Conservation (phyloP, 768 basidiomycete species). For the Tulasnella sp. region DNA sequence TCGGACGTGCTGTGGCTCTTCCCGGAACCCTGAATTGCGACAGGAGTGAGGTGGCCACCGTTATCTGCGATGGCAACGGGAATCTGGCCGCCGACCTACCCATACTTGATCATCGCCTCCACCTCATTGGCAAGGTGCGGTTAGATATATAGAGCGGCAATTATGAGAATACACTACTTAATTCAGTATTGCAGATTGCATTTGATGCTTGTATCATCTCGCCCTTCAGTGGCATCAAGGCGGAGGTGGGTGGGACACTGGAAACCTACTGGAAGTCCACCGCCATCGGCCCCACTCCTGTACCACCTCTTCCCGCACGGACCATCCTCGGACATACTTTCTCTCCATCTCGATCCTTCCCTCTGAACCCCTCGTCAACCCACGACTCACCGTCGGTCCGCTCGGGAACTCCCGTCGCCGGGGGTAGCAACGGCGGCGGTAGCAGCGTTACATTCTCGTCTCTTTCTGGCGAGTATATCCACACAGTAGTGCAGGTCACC, state of each 20-base stretch:
- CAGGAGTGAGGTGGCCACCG: neutral
- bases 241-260: conserved; percentile 88
- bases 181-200: conserved; percentile 51
- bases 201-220: conserved; percentile 81
- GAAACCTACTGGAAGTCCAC: conserved; percentile 99
- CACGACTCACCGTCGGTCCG: neutral
- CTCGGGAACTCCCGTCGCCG: neutral
- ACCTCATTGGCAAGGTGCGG: conserved; percentile 83
- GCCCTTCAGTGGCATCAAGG: conserved; percentile 82
- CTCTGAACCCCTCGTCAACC: neutral
- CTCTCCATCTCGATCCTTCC: neutral
- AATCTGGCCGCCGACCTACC: conserved; percentile 37
- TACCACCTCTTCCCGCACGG: neutral
- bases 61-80: neutral
- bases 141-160: neutral
- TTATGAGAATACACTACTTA: neutral
- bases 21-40: conserved; percentile 29
- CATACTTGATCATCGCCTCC: conserved; percentile 83
- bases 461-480: conserved; percentile 77
- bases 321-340: neutral
- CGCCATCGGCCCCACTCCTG: conserved; percentile 17
- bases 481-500: conserved; percentile 82
- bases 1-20: conserved; percentile 82
- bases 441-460: conserved; percentile 72
- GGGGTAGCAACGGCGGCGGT: neutral